Conservation (phyloP, 2,329 filamentous ascomycete species). For the Metarhizium brunneum region DNA sequence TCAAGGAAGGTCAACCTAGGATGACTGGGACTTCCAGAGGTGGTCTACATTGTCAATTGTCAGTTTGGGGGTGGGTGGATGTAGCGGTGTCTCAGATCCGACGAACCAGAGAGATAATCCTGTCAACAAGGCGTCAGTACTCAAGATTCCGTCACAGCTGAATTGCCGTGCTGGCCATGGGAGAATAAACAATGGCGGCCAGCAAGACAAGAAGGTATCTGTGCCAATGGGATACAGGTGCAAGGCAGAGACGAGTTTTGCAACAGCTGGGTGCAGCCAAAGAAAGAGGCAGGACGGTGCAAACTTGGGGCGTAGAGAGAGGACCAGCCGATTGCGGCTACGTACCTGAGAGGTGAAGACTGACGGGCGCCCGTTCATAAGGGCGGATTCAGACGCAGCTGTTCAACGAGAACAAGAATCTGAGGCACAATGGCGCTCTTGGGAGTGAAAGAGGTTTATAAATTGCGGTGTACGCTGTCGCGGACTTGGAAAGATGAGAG, state of each 20-base stretch:
- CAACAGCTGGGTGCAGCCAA: neutral
- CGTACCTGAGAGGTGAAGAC: slow-evolving; percentile 79
- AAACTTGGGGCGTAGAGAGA: neutral
- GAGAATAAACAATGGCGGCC: neutral
- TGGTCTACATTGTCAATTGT: slow-evolving; percentile 23
- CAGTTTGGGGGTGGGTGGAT: slow-evolving; percentile 9
- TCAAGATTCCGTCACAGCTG: neutral
- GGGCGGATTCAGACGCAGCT: slow-evolving; percentile 44
- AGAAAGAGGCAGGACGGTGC: no score
- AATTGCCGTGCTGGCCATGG: neutral
- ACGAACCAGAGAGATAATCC: slow-evolving; percentile 71
- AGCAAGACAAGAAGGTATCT: neutral
- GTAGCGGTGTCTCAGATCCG: slow-evolving; percentile 26
- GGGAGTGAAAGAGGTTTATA: neutral
- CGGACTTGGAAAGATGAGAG: neutral
- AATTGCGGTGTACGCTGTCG: neutral
- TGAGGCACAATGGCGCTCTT: slow-evolving; percentile 11
- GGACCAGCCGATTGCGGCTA: slow-evolving; percentile 12
- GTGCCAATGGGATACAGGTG: neutral
- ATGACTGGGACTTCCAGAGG: slow-evolving; percentile 31
- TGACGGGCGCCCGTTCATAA: slow-evolving; percentile 80
- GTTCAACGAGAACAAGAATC: slow-evolving; percentile 14
- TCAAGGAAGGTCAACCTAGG: slow-evolving; percentile 11
- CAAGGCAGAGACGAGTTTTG: neutral
- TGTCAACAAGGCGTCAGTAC: slow-evolving; percentile 36